A percentile compares a stretch with the other conserved stretches of the same genome.
These are phyloP conservation scores for Musa acuminata DNA, from an alignment of 176 grass and related monocot genomes.

Conservation along the genomic window DNA sequence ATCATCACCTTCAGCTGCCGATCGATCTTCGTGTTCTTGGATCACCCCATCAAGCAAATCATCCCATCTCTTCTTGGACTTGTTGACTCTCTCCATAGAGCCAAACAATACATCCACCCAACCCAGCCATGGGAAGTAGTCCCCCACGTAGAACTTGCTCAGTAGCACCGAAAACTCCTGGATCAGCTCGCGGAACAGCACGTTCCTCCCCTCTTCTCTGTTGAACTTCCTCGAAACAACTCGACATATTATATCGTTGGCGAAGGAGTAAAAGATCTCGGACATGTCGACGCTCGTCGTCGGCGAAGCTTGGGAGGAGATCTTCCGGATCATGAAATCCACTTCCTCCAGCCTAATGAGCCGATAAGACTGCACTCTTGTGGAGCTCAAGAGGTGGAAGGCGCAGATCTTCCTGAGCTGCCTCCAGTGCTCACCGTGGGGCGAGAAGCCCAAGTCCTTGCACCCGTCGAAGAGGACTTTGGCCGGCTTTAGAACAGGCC, in stretches of 20 bases:
- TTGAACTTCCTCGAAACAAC: constrained; percentile 1
- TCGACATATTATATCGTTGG: background rate
- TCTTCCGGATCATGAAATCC: constrained; percentile 14
- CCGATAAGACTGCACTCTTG: constrained; percentile 15
- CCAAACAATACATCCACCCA: constrained; percentile 38
- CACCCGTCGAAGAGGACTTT: background rate
- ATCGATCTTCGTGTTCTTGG: constrained; percentile 11
- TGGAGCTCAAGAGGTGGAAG: background rate
- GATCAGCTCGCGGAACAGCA: constrained; percentile 7
- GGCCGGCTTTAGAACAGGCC: background rate
- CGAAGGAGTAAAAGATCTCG: background rate
- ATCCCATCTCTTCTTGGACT: constrained; percentile 10
- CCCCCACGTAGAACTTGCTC: constrained; percentile 12
- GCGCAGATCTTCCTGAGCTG: background rate
- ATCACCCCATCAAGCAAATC: constrained; percentile 18
- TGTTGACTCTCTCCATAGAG: background rate
- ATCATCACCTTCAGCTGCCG: background rate
- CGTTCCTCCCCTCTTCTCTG: background rate
- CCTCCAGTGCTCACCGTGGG: background rate
- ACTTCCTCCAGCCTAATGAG: constrained; percentile 30
- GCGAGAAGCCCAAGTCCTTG: background rate
- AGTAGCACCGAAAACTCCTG: background rate
- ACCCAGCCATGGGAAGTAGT: constrained; percentile 33
- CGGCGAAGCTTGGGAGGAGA: background rate
- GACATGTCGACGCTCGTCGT: background rate